Evolutionary conservation across 2,329 filamentous ascomycete species (phyloP).

Genomic region (Claviceps monticola): DNA sequence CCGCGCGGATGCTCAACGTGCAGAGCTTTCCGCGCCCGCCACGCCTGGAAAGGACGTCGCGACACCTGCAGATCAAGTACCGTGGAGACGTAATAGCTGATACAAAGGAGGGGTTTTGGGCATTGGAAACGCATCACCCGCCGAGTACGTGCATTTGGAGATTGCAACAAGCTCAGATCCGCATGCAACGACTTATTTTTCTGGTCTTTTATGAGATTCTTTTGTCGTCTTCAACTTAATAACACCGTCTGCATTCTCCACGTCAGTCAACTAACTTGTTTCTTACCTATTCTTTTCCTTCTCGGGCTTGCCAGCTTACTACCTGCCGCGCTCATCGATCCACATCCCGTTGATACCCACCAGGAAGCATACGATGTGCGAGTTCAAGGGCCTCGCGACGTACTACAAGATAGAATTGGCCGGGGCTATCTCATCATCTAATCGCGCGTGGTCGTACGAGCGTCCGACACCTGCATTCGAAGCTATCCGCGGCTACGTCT

Average conservation of each 20-base stretch:
- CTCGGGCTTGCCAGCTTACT: conserved; percentile 33
- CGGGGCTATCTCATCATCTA: conserved; percentile 26
- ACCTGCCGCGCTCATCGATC: conserved; percentile 38
- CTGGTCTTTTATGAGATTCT: neutral
- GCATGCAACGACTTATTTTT: neutral
- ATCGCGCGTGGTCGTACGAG: conserved; percentile 47
- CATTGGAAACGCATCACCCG: conserved; percentile 47
- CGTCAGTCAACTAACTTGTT: neutral
- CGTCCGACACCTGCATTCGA: conserved; percentile 36
- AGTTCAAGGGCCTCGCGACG: conserved; percentile 47
- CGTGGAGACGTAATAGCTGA: conserved; percentile 40
- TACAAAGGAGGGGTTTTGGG: conserved; percentile 45
- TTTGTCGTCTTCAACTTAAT: neutral
- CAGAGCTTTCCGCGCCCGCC: conserved; percentile 46
- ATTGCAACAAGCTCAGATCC: too few species aligned
- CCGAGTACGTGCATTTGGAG: conserved; percentile 32
- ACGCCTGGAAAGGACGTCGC: conserved; percentile 35
- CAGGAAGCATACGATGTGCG: conserved; percentile 34
- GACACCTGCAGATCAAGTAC: conserved; percentile 44
- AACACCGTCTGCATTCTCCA: neutral
- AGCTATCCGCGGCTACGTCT: conserved; percentile 39
- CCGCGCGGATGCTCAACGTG: conserved; percentile 35
- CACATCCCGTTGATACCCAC: conserved; percentile 32
- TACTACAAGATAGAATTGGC: conserved; percentile 38
- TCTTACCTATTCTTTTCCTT: neutral